These are phyloP conservation scores for Diplodia sapinea DNA, from an alignment of 2,329 filamentous ascomycete genomes.

Conservation along the genomic window DNA sequence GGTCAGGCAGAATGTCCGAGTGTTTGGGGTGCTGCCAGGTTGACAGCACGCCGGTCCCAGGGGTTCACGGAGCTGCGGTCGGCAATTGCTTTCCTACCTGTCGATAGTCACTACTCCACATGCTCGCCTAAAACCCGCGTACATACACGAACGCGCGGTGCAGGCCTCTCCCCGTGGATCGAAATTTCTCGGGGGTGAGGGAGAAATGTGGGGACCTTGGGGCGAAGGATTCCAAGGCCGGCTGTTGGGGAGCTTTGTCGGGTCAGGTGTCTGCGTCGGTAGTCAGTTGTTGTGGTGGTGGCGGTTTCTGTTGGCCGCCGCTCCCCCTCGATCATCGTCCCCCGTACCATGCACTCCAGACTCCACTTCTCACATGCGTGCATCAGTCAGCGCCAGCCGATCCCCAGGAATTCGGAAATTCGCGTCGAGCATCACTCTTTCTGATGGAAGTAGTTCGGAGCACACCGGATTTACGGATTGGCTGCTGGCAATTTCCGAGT, in stretches of 20 bases:
- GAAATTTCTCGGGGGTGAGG: constrained; percentile 19
- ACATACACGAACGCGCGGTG: not conserved
- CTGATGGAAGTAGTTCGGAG: not conserved
- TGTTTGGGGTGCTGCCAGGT: not conserved
- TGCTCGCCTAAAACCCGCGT: constrained; percentile 8
- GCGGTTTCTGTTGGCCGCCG: not conserved
- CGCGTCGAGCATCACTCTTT: constrained; percentile 1
- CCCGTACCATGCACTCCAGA: constrained; percentile 1
- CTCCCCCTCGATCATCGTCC: not conserved
- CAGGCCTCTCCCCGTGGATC: constrained; percentile 7
- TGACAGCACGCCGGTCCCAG: not conserved
- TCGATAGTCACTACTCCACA: constrained; percentile 24
- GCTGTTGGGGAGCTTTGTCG: not conserved
- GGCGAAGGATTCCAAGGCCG: not conserved
- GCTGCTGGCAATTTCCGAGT: not conserved
- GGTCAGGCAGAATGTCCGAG: constrained; percentile 6
- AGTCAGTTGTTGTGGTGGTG: not conserved
- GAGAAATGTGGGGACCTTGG: not conserved
- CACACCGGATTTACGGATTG: not conserved
- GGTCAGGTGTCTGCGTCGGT: not conserved
- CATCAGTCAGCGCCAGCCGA: not conserved
- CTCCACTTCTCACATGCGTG: not conserved
- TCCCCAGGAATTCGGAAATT: not conserved
- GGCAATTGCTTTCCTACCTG: constrained; percentile 15
- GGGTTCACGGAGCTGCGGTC: constrained; percentile 7